Evolutionary conservation across 1,284 basidiomycete species (phyloP).

Genomic region (Boletus holoroseus): DNA sequence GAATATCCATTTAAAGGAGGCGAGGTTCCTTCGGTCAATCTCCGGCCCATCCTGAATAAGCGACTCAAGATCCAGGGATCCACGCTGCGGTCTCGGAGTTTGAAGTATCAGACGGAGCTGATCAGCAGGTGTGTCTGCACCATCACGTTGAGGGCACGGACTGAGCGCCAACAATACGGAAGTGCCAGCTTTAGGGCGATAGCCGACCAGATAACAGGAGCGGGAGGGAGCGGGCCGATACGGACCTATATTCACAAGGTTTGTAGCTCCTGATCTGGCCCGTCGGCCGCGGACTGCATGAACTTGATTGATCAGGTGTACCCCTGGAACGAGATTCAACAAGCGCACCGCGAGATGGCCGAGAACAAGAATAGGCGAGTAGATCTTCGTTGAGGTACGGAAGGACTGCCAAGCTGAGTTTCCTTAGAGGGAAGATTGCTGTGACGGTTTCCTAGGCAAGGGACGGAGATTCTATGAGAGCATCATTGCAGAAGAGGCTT

Average conservation of each 20-base stretch:
- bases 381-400: slow-evolving; percentile 2
- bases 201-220: slow-evolving; percentile 56
- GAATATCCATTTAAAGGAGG: slow-evolving; percentile 45
- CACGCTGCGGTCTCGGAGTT: slow-evolving; percentile 76
- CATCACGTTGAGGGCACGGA: neutral
- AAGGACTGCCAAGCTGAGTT: neutral
- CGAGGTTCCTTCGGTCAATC: slow-evolving; percentile 57
- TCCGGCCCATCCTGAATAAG: slow-evolving; percentile 75
- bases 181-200: slow-evolving; percentile 43
- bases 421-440: slow-evolving; percentile 53
- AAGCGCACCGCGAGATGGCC: slow-evolving; percentile 85
- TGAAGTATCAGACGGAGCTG: slow-evolving; percentile 76
- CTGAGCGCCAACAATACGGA: neutral
- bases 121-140: slow-evolving; percentile 50
- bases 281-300: slow-evolving; percentile 17
- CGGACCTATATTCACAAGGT: slow-evolving; percentile 77
- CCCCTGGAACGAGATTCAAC: slow-evolving; percentile 77
- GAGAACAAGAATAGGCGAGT: slow-evolving; percentile 68
- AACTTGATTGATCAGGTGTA: slow-evolving; percentile 50
- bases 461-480: slow-evolving; percentile 11
- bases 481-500: neutral
- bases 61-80: slow-evolving; percentile 87
- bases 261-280: slow-evolving; percentile 11
- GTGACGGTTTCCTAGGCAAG: slow-evolving; percentile 38
- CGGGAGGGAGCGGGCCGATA: slow-evolving; percentile 54